Evolutionary conservation across 176 grass and related monocot genomes (phyloP), one percentile per base, ranked within the genome.

Genomic region (Eragrostis curvula): DNA sequence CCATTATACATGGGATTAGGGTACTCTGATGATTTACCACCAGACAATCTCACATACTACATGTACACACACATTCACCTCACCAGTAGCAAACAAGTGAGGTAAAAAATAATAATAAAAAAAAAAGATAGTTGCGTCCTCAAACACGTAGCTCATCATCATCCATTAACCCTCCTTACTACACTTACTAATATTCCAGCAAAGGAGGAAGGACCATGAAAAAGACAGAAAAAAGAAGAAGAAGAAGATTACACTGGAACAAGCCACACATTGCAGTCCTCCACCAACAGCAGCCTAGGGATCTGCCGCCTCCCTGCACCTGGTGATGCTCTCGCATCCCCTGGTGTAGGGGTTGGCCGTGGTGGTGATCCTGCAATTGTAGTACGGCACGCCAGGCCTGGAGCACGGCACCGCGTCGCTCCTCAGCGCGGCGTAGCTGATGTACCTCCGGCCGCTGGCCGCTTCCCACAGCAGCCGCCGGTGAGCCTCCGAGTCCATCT

Each of bases 341-440:
- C 92, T 89, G 49, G 77, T 89, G 90, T 95, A 98, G 29, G 90
- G 90, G 78, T 90, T 95, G 80, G 92, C 84, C 0, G 51, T 89
- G n/a, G 92, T 93, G n/a, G 73, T 87, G 73, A 88, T 79, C 83
- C 88, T 86, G 89, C 95, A 98, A 81, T 98, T 98, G 88, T 98
- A 98, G 87, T 98, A 98, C 14, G 95, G 90, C 44, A 98, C 90
- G 13, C 95, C 95, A 12, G 88, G 86, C 46, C 84, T 91, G 3
- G 81, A 90, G 74, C 95, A 98, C 47, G 95, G 92, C 84, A 98
- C 92, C 47, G 80, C 83, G 60, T 98, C 92, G 46, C 90, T 79
- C 82, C 93, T 91, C 71, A 98, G 92, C 17, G 95, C 92, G 21
- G 77, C 90, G 59, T 98, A 95, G 88, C 95, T 98, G 20, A 98